A percentile compares a stretch with the other conserved stretches of the same genome.
Conservation (phyloP, 352 stramenopile genomes). For the Plasmopara halstedii region DNA sequence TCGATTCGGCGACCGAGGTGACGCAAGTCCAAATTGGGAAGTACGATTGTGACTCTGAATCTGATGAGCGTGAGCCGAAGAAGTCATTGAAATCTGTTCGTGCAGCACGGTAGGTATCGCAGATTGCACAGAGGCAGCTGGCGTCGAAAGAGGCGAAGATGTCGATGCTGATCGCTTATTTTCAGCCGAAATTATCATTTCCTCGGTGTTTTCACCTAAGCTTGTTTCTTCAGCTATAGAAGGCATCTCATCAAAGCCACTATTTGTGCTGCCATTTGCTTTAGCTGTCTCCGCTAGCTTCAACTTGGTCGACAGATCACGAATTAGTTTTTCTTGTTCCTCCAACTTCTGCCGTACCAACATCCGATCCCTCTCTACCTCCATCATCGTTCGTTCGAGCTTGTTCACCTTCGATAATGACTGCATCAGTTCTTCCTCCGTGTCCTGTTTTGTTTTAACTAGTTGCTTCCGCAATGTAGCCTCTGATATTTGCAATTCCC, state of each 20-base stretch:
- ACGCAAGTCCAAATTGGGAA: conserved; percentile 17
- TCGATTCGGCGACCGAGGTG: conserved; percentile 21
- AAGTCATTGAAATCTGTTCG: not conserved
- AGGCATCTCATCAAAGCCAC: conserved; percentile 16
- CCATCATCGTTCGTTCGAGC: conserved; percentile 39
- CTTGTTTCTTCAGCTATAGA: conserved; percentile 20
- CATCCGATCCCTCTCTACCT: conserved; percentile 29
- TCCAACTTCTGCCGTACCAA: conserved; percentile 22
- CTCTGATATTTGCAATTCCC: conserved; percentile 62
- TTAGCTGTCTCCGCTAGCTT: conserved; percentile 19
- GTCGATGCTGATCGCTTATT: not conserved
- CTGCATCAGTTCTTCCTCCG: conserved; percentile 40
- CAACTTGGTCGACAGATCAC: conserved; percentile 28
- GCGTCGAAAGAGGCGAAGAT: not conserved
- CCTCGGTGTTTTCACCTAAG: conserved; percentile 1
- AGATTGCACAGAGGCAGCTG: not conserved
- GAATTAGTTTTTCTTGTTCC: conserved; percentile 41
- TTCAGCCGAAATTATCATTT: not conserved
- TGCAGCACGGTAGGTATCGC: not conserved
- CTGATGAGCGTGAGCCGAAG: not conserved
- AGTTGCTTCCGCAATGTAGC: conserved; percentile 52
- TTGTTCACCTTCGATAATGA: conserved; percentile 33
- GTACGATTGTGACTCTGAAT: conserved; percentile 4
- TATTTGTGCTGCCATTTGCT: conserved; percentile 1
- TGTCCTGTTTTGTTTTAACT: conserved; percentile 40